Evolutionary conservation across 2,329 filamentous ascomycete species (phyloP).

Genomic region (Dendrostoma leiphaemia): DNA sequence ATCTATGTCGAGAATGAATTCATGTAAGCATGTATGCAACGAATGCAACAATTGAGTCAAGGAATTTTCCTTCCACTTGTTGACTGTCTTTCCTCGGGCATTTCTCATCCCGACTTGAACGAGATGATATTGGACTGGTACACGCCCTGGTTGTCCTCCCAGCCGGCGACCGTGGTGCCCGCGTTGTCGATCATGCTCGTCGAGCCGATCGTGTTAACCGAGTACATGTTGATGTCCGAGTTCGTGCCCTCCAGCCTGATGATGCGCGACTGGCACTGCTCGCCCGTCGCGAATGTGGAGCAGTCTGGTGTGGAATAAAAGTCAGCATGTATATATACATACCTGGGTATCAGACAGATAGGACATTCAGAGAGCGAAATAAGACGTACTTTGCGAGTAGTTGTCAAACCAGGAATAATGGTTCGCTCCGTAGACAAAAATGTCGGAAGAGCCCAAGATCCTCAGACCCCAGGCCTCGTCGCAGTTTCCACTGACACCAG

Average conservation of each 20-base stretch:
- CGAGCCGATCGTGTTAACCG: conserved; percentile 44
- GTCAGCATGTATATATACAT: background rate
- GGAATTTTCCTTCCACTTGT: background rate
- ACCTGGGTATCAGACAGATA: too few relatives aligned
- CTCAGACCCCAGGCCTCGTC: conserved; percentile 64
- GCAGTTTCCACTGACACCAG: conserved; percentile 34
- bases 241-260: conserved; percentile 29
- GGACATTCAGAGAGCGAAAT: too few relatives aligned
- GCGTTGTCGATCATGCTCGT: conserved; percentile 38
- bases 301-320: conserved; percentile 29
- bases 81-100: background rate
- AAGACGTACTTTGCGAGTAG: conserved; percentile 35
- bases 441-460: conserved; percentile 52
- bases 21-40: background rate
- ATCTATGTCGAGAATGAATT: too few relatives aligned
- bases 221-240: conserved; percentile 37
- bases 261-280: conserved; percentile 47
- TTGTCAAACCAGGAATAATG: conserved; percentile 69
- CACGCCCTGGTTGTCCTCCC: conserved; percentile 36
- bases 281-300: conserved; percentile 40
- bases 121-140: conserved; percentile 37
- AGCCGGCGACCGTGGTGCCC: conserved; percentile 33
- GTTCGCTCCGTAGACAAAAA: conserved; percentile 62
- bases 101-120: conserved; percentile 27
- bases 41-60: background rate